Base-by-base conservation (phyloP, 768 basidiomycete genomes). In the Trametes elegans region DNA sequence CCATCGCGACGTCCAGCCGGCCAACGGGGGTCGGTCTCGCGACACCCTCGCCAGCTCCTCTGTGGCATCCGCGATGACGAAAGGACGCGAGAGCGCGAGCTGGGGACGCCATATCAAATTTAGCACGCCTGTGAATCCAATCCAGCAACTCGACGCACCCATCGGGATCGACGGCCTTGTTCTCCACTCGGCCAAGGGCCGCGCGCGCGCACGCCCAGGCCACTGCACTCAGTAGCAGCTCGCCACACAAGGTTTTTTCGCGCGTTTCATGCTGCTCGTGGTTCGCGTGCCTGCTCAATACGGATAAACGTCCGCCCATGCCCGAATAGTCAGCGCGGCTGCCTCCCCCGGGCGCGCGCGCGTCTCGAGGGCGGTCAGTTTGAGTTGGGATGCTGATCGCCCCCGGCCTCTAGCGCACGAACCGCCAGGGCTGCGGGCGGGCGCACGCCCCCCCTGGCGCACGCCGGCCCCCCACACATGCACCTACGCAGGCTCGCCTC, bases 331-430 rank as follows among this genome's bases (percentile, higher is more conserved):
- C 43, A 54, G 26, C 56, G 6, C 43, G 35, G 19, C 47, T 35
- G 40, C 35, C 24, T 26, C 44, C 21, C 28, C 19, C 38, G 38
- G 49, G 41, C 43, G 23, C 39, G 13, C 43, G 8, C 27, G 43
- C 56, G 29, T 51, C 50, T 52, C 56, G 56, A 57, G 52, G 47
- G n/a, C 49, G 24, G 29, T 57, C 56, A 57, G 16, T 52, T 57
- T 52, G 50, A 52, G 56, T 57, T 57, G 44, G 27, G 36, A 51
- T 23, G 46, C 23, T 23, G 18, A 18, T 31, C 36, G 40, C 45
- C 39, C 52, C 44, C 14, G 34, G 42, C 49, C 41, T 48, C 48
- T 28, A 35, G 43, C 55, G 31, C 48, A 40, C 55, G 14, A 11
- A 23, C 31, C 48, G 16, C 29, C 38, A 32, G 53, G 29, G 38